Conservation (phyloP, 208 protist species). For the Trypanosoma vivax region DNA sequence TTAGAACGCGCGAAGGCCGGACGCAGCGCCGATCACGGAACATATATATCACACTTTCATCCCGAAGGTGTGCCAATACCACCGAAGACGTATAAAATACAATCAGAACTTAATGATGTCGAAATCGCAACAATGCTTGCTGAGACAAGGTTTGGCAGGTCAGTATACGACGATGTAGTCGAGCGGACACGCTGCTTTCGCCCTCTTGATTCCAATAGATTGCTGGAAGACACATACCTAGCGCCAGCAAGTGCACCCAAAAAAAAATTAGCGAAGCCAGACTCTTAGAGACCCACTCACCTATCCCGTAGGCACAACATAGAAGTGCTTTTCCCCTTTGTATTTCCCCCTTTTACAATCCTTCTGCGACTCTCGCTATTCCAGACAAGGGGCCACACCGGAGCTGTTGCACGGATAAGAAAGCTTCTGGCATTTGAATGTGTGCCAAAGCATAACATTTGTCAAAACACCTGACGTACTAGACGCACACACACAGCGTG, state of each 20-base stretch:
- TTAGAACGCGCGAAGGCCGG: conserved; percentile 26
- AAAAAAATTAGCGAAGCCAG: neutral
- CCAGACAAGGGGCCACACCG: too few species aligned
- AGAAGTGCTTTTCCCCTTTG: too few species aligned
- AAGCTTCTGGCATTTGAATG: too few species aligned
- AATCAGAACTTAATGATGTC: conserved; percentile 38
- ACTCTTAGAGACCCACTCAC: neutral
- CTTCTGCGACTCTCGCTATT: too few species aligned
- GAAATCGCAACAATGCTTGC: conserved; percentile 50
- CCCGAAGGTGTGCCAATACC: conserved; percentile 4
- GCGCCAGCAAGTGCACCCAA: neutral
- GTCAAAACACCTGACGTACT: too few species aligned
- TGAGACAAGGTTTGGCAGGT: conserved; percentile 42
- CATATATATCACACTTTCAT: conserved; percentile 24
- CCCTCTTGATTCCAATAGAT: conserved; percentile 9
- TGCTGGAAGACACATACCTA: conserved; percentile 18
- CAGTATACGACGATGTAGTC: conserved; percentile 78
- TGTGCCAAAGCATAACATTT: too few species aligned
- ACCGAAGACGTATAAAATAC: conserved; percentile 43
- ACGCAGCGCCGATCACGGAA: conserved; percentile 65
- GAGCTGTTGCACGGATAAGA: too few species aligned
- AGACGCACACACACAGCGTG: too few species aligned
- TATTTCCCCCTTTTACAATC: too few species aligned
- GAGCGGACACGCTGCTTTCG: conserved; percentile 44
- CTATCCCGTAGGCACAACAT: too few species aligned